Evolutionary conservation across 1,284 basidiomycete species (phyloP).

Genomic region (Ustilago cynodontis): DNA sequence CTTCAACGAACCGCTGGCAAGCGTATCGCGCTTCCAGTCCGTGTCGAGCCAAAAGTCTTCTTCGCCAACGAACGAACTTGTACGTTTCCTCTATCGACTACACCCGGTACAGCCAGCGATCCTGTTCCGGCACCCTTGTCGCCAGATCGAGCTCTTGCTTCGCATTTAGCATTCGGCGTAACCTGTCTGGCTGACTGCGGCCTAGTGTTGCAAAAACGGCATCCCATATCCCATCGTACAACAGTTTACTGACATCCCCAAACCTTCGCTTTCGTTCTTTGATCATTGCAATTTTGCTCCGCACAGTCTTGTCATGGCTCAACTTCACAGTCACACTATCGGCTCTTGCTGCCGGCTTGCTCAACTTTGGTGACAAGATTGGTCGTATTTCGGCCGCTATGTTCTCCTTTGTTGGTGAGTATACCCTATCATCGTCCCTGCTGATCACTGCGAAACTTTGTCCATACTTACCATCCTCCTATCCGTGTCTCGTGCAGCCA

Average conservation of each 20-base stretch:
- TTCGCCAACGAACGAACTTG: constrained; percentile 69
- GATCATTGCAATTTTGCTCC: not conserved
- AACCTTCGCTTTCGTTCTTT: not conserved
- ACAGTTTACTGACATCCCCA: not conserved
- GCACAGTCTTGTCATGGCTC: constrained; percentile 69
- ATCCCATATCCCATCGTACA: not conserved
- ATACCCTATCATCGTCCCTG: not conserved
- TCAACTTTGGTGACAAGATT: constrained; percentile 73
- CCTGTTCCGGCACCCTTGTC: not conserved
- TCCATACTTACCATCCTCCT: not conserved
- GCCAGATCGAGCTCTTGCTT: not conserved
- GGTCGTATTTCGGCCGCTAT: constrained; percentile 91
- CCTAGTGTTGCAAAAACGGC: not conserved
- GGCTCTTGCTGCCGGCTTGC: constrained; percentile 68
- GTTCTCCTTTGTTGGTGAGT: constrained; percentile 89
- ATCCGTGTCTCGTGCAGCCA: constrained; percentile 79
- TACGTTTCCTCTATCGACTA: constrained; percentile 37
- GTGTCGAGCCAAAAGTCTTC: constrained; percentile 70
- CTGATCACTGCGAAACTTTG: not conserved
- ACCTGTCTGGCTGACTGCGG: not conserved
- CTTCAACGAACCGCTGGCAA: constrained; percentile 87
- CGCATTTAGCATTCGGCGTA: not conserved
- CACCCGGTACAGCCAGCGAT: not conserved
- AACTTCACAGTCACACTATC: constrained; percentile 70
- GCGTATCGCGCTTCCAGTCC: constrained; percentile 69